These are phyloP conservation scores for Vitis riparia DNA, from an alignment of 164 flowering plant species.

Conservation along the genomic window DNA sequence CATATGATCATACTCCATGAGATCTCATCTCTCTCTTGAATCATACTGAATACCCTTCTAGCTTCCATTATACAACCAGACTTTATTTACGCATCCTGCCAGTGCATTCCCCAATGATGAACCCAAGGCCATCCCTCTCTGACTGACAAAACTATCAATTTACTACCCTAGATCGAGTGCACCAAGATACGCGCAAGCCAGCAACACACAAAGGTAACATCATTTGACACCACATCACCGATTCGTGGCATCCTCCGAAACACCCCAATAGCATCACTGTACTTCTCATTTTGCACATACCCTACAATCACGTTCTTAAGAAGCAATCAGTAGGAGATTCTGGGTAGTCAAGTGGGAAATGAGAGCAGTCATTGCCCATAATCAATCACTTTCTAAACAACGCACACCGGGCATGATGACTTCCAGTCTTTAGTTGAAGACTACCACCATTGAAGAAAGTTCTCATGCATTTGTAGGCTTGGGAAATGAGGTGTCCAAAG, in stretches of 20 bases:
- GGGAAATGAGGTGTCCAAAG: no score
- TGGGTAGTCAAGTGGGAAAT: no score
- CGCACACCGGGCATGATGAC: no score
- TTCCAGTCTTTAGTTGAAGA: no score
- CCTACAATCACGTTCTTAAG: slow-evolving; percentile 29
- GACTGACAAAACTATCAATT: no score
- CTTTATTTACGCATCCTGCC: slow-evolving; percentile 12
- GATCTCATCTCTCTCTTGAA: slow-evolving; percentile 38
- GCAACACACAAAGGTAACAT: slow-evolving; percentile 34
- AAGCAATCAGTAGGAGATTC: no score
- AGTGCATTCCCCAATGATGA: slow-evolving; percentile 40
- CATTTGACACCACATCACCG: slow-evolving; percentile 23
- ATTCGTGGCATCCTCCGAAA: slow-evolving; percentile 32
- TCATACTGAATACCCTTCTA: slow-evolving; percentile 26
- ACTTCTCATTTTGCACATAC: slow-evolving; percentile 38
- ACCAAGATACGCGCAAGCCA: slow-evolving; percentile 45
- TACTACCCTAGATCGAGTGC: no score
- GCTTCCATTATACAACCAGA: no score
- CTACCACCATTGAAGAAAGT: no score
- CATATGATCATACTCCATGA: slow-evolving; percentile 39
- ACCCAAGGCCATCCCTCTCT: slow-evolving; percentile 19
- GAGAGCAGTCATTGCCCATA: no score
- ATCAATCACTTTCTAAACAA: no score
- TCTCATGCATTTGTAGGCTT: no score
- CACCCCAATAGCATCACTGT: slow-evolving; percentile 27